Evolutionary conservation across 139 green algal species (phyloP), one percentile per base, ranked within the genome.

Genomic region (Chara braunii): DNA sequence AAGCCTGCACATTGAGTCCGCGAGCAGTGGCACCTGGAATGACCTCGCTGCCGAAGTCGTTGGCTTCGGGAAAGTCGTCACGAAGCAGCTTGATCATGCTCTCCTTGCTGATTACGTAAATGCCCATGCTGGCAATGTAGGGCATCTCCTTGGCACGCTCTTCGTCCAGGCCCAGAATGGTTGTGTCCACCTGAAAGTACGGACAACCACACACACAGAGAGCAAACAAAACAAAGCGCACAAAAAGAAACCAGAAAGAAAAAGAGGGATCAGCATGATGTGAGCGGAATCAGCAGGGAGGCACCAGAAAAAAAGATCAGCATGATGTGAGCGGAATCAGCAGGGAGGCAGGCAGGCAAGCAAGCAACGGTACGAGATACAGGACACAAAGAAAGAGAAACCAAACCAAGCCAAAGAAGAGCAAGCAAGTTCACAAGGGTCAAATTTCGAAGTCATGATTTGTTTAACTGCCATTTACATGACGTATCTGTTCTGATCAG

Each of bases 81-180:
- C 28, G 48, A 51, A 88, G 71, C 32, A 88, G 64, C 51, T 87
- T 40, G 35, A 80, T 53, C 68, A 88, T 84, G 6, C 55, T 68
- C n/a, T 74, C 26, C 60, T 78, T 87, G 53, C 86, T 91, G 43
- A 78, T 68, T 30, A 78, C 70, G 70, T 97, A 97, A 84, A 99
- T 99, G 64, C 93, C 93, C 93, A 99, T 99, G 71, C 85, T 94
- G n/a, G 93, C 93, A 70, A 97, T 98, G 87, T 94, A 98, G 7
- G 93, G 93, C 84, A 92, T 85, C 42, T 83, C 61, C 64, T 82
- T 74, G 11, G 93, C 93, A 43, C 85, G 72, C 37, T 87, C 82
- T 6, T 70, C 70, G 54, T 91, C 85, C n/a, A 94, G 79, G 2
- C 93, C 86, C 79, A 97, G 85, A 3, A 97, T 76, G 7, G 86